phyloP scores from a whole-genome alignment of 164 flowering plant genomes.

The Magnolia sinica region DNA sequence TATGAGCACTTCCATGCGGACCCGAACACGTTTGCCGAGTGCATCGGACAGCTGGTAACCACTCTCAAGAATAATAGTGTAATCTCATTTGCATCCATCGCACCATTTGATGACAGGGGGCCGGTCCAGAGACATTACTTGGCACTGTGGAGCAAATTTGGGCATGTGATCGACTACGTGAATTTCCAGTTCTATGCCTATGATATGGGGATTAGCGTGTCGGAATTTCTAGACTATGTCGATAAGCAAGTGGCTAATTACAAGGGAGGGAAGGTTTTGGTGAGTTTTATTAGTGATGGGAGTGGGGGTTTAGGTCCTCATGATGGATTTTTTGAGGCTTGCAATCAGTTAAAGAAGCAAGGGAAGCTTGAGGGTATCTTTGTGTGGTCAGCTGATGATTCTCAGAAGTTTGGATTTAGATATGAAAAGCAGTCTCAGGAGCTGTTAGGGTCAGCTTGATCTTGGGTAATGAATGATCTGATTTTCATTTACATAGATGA shows the following conservation, averaged over 20 bases:
- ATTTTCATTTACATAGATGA: no score
- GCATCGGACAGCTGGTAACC: slow-evolving; percentile 39
- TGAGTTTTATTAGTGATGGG: slow-evolving; percentile 35
- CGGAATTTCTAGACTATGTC: slow-evolving; percentile 38
- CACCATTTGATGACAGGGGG: slow-evolving; percentile 40
- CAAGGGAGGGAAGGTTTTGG: slow-evolving; percentile 39
- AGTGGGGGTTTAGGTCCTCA: slow-evolving; percentile 41
- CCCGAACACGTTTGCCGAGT: slow-evolving; percentile 39
- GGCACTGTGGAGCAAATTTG: slow-evolving; percentile 42
- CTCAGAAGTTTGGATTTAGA: slow-evolving; percentile 30
- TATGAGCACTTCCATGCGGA: slow-evolving; percentile 43
- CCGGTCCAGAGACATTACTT: slow-evolving; percentile 41
- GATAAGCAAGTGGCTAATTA: slow-evolving; percentile 34
- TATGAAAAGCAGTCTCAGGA: slow-evolving; percentile 47
- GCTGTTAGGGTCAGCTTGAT: slow-evolving; percentile 22
- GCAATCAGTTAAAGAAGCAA: slow-evolving; percentile 32
- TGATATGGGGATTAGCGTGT: slow-evolving; percentile 35
- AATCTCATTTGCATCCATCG: slow-evolving; percentile 51
- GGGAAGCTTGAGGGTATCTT: slow-evolving; percentile 44
- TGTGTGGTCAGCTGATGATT: slow-evolving; percentile 60
- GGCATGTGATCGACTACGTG: slow-evolving; percentile 44
- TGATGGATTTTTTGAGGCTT: slow-evolving; percentile 49
- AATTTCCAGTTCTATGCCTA: slow-evolving; percentile 64
- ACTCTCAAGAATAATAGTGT: slow-evolving; percentile 30
- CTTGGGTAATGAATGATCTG: no score